These are phyloP conservation scores for Komagataella phaffii DNA, from an alignment of 805 yeast genomes.

Conservation along the genomic window DNA sequence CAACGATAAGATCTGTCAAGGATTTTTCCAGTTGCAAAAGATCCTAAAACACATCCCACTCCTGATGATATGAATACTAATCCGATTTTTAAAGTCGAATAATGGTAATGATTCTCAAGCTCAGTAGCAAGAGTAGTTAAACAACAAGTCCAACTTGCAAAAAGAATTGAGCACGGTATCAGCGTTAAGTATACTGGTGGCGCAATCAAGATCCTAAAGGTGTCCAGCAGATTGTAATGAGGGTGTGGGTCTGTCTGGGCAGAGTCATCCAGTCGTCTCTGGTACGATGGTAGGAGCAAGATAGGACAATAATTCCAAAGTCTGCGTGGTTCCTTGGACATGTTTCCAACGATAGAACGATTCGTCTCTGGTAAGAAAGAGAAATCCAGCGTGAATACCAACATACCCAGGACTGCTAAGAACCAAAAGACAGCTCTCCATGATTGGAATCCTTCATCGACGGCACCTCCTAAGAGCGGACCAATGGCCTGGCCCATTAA, in stretches of 20 bases:
- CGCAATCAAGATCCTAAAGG: conserved; percentile 28
- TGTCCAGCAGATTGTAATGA: conserved; percentile 13
- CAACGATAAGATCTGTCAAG: conserved; percentile 34
- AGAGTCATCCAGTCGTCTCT: neutral
- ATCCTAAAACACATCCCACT: conserved; percentile 43
- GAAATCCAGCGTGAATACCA: conserved; percentile 17
- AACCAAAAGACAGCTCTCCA: conserved; percentile 68
- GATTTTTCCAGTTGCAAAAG: conserved; percentile 37
- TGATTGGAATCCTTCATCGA: conserved; percentile 27
- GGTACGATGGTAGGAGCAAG: conserved; percentile 1
- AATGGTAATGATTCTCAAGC: conserved; percentile 30
- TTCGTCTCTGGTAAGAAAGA: conserved; percentile 26
- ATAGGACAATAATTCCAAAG: conserved; percentile 4
- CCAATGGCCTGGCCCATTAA: conserved; percentile 62
- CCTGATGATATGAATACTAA: conserved; percentile 58
- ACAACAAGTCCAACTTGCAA: conserved; percentile 48
- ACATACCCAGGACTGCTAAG: conserved; percentile 45
- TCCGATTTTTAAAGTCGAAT: conserved; percentile 41
- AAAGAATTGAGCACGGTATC: conserved; percentile 43
- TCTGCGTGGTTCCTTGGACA: conserved; percentile 5
- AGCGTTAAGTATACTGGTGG: conserved; percentile 32
- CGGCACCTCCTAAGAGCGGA: conserved; percentile 38
- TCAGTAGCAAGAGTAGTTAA: conserved; percentile 46
- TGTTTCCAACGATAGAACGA: conserved; percentile 23
- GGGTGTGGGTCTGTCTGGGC: neutral